These are phyloP conservation scores for Fulvia fulva DNA, from an alignment of 2,329 filamentous ascomycete species.

Conservation along the genomic window DNA sequence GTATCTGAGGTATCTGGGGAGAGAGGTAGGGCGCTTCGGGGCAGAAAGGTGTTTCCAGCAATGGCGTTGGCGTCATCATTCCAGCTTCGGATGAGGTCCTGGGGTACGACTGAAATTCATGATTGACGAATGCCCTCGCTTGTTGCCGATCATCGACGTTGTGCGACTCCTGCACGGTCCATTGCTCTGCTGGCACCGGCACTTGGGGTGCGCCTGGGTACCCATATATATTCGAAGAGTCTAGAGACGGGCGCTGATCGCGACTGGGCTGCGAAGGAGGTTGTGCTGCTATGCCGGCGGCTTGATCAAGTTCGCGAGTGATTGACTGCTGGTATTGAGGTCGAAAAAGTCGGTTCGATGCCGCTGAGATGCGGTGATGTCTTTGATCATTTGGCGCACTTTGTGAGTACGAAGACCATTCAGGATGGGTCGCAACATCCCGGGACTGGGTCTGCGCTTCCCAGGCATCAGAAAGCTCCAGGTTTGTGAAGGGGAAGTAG, in stretches of 20 bases:
- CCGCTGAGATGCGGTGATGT: not conserved
- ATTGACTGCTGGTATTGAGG: not conserved
- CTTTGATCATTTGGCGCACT: not conserved
- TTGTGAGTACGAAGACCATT: not conserved
- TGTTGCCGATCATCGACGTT: not conserved
- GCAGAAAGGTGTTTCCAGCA: not conserved
- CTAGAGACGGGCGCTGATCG: not conserved
- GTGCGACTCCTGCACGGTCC: not conserved
- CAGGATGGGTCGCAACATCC: not conserved
- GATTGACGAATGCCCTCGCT: not conserved
- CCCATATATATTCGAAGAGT: conserved; percentile 4
- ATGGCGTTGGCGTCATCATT: not conserved
- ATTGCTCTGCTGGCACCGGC: not conserved
- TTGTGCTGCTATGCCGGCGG: not conserved
- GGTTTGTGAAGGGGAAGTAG: not conserved
- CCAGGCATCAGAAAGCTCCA: not conserved
- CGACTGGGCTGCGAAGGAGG: not conserved
- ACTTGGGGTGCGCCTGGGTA: conserved; percentile 1
- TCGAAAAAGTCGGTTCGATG: not conserved
- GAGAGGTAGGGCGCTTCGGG: not conserved
- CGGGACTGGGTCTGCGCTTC: not conserved
- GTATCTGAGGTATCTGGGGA: not conserved
- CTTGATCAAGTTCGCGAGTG: not conserved
- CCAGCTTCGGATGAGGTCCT: not conserved
- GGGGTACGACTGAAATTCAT: not conserved